These are phyloP conservation scores for Coleophoma eucalyptorum DNA, from an alignment of 2,329 filamentous ascomycete species.

Conservation along the genomic window DNA sequence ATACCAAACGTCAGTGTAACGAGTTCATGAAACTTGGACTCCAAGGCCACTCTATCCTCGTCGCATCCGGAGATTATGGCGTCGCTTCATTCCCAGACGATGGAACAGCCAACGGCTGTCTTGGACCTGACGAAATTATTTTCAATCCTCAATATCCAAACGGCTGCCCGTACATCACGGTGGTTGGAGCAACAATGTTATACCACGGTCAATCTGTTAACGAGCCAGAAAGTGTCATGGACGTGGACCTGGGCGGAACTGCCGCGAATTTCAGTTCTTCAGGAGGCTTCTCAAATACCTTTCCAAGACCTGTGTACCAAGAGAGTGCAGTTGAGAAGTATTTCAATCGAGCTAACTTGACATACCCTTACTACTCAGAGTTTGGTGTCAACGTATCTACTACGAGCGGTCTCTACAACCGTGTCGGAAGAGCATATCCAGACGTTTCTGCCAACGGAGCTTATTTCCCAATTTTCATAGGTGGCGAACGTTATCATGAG, in stretches of 20 bases:
- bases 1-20: conserved; percentile 46
- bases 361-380: conserved; percentile 1
- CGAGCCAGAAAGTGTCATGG: not conserved
- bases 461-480: not conserved
- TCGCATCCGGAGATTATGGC: conserved; percentile 44
- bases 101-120: conserved; percentile 26
- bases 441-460: conserved; percentile 31
- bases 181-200: conserved; percentile 26
- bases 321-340: not conserved
- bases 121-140: conserved; percentile 17
- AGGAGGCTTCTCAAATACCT: conserved; percentile 10
- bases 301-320: not conserved
- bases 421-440: conserved; percentile 44
- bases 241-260: not conserved
- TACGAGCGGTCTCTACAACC: conserved; percentile 23
- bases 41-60: conserved; percentile 39
- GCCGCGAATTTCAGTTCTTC: conserved; percentile 21
- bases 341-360: not conserved
- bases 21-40: conserved; percentile 48
- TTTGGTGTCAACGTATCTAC: not conserved
- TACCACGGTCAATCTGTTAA: conserved; percentile 25
- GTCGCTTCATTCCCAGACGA: conserved; percentile 29
- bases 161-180: conserved; percentile 31
- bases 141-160: conserved; percentile 38
- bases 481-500: conserved; percentile 6